A percentile compares a stretch with the other conserved stretches of the same genome.
phyloP scores from a whole-genome alignment of 2,329 filamentous ascomycete species.

The Rugonectria rugulosa region DNA sequence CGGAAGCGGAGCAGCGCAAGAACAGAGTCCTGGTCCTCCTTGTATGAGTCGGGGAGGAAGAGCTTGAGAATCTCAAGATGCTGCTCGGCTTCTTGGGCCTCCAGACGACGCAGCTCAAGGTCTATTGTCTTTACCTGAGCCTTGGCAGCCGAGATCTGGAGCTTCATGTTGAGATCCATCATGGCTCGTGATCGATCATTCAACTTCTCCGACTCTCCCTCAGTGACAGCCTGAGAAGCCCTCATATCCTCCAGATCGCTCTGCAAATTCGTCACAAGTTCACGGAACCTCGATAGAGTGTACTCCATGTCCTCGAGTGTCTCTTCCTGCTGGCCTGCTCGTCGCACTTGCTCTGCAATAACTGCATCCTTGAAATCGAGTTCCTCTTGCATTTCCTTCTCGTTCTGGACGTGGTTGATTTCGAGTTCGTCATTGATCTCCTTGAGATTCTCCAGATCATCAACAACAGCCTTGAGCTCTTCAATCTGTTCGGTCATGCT shows the following conservation, averaged over 20 bases:
- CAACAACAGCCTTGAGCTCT: constrained; percentile 80
- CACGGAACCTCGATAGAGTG: constrained; percentile 85
- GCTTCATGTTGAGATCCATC: constrained; percentile 95
- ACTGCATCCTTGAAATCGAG: constrained; percentile 87
- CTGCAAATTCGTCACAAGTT: constrained; percentile 86
- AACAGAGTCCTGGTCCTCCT: constrained; percentile 84
- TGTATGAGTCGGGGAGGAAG: constrained; percentile 87
- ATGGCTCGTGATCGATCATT: constrained; percentile 89
- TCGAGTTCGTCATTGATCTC: constrained; percentile 96
- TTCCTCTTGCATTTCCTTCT: constrained; percentile 94
- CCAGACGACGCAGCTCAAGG: constrained; percentile 83
- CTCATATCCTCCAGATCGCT: constrained; percentile 90
- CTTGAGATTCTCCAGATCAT: constrained; percentile 87
- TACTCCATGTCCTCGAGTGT: constrained; percentile 88
- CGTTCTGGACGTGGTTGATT: constrained; percentile 88
- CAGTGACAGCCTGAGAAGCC: constrained; percentile 89
- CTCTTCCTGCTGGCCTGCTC: constrained; percentile 78
- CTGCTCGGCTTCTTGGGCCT: constrained; percentile 87
- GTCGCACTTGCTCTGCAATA: constrained; percentile 81
- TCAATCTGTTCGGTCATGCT: constrained; percentile 82
- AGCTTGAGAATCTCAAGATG: constrained; percentile 88
- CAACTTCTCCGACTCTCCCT: constrained; percentile 90
- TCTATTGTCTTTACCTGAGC: constrained; percentile 95
- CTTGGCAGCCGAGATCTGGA: constrained; percentile 89
- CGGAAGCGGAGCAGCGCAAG: constrained; percentile 88